These are phyloP conservation scores for Obelidium mucronatum DNA, from an alignment of 192 early-diverging fungal genomes.

Conservation along the genomic window DNA sequence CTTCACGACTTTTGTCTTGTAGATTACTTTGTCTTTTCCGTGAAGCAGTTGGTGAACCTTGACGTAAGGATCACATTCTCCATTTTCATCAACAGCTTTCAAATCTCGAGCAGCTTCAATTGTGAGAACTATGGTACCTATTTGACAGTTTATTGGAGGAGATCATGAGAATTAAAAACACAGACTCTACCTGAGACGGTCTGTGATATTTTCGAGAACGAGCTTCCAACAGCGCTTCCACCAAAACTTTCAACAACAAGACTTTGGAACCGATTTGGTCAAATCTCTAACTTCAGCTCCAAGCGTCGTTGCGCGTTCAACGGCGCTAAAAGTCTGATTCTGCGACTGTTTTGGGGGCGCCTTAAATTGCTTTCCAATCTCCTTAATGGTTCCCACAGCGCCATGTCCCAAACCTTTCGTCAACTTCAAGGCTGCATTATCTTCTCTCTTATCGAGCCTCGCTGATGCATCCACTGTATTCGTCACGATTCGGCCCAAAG, in stretches of 20 bases:
- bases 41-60: constrained; percentile 45
- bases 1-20: constrained; percentile 75
- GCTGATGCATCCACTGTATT: constrained; percentile 4
- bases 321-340: not conserved
- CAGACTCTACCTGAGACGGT: too few relatives aligned
- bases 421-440: constrained; percentile 28
- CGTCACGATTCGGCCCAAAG: not conserved
- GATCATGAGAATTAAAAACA: too few relatives aligned
- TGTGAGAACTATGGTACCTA: constrained; percentile 40
- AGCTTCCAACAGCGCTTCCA: too few relatives aligned
- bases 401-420: constrained; percentile 27
- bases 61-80: constrained; percentile 76
- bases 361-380: constrained; percentile 10
- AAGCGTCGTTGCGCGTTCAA: not conserved
- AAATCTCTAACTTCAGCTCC: not conserved
- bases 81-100: constrained; percentile 62
- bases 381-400: constrained; percentile 11
- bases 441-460: constrained; percentile 32
- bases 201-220: too few relatives aligned
- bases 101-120: constrained; percentile 59
- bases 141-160: not conserved
- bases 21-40: constrained; percentile 65
- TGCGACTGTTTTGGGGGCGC: constrained; percentile 4
- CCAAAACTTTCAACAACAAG: not conserved
- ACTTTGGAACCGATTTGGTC: too few relatives aligned